phyloP scores from a whole-genome alignment of 2,329 filamentous ascomycete genomes.

The Pseudogymnoascus sp. region DNA sequence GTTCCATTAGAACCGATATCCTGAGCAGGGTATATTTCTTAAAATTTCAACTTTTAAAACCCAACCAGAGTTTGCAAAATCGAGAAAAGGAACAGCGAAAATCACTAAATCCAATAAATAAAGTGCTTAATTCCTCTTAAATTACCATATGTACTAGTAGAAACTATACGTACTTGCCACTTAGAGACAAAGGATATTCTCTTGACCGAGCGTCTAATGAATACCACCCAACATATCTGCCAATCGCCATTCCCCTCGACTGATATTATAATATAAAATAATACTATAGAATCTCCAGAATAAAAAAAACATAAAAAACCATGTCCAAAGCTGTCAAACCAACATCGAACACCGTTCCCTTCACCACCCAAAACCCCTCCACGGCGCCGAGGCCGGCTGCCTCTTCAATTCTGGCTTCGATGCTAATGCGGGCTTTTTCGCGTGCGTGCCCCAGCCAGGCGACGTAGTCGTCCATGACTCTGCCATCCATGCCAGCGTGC shows the following conservation, averaged over 20 bases:
- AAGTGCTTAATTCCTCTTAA: not conserved
- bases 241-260: not conserved
- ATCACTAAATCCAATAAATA: not conserved
- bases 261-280: not conserved
- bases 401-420: slow-evolving; percentile 57
- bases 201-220: not conserved
- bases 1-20: not conserved
- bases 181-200: not conserved
- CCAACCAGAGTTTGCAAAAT: not conserved
- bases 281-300: not conserved
- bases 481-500: slow-evolving; percentile 68
- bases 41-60: not conserved
- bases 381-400: slow-evolving; percentile 36
- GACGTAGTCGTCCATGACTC: slow-evolving; percentile 67
- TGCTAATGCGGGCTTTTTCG: slow-evolving; percentile 53
- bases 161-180: not conserved
- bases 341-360: not conserved
- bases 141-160: not conserved
- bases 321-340: not conserved
- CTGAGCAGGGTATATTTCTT: not conserved
- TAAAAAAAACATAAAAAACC: not conserved
- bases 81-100: not conserved
- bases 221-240: not conserved
- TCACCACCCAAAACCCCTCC: not conserved
- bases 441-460: slow-evolving; percentile 28